Percentiles rank a stretch among this genome's conserved stretches.
These are phyloP conservation scores for Rubia yunnanensis DNA, from an alignment of 257 asterid species.

Conservation along the genomic window DNA sequence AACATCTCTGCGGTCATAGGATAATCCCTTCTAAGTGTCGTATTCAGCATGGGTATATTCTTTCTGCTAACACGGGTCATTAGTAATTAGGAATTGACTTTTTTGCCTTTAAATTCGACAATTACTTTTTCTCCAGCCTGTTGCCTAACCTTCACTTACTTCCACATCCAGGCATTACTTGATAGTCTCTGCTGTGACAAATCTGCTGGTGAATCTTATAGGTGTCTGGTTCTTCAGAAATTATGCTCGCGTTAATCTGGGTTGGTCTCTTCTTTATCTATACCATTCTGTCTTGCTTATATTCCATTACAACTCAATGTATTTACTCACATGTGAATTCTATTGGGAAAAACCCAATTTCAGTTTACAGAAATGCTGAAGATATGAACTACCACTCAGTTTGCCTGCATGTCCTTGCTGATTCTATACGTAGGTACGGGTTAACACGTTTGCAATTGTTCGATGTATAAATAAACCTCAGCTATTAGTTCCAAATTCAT, in stretches of 20 bases:
- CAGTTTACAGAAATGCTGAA: conserved; percentile 89
- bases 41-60: background rate
- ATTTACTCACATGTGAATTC: background rate
- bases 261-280: background rate
- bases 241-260: background rate
- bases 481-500: background rate
- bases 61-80: background rate
- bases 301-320: background rate
- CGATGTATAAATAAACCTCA: background rate
- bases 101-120: too few relatives aligned
- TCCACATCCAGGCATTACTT: background rate
- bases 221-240: background rate
- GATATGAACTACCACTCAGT: conserved; percentile 96
- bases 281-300: background rate
- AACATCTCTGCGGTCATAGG: background rate
- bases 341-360: conserved; percentile 15
- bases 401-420: conserved; percentile 91
- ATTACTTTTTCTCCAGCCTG: too few relatives aligned
- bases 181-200: background rate
- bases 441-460: background rate
- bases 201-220: background rate
- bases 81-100: too few relatives aligned
- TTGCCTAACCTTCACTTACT: background rate
- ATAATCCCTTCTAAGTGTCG: background rate
- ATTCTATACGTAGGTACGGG: conserved; percentile 86